These are phyloP conservation scores for Bolboschoenoplectus hybrid DNA, from an alignment of 202 grass and related monocot species.

Conservation along the genomic window DNA sequence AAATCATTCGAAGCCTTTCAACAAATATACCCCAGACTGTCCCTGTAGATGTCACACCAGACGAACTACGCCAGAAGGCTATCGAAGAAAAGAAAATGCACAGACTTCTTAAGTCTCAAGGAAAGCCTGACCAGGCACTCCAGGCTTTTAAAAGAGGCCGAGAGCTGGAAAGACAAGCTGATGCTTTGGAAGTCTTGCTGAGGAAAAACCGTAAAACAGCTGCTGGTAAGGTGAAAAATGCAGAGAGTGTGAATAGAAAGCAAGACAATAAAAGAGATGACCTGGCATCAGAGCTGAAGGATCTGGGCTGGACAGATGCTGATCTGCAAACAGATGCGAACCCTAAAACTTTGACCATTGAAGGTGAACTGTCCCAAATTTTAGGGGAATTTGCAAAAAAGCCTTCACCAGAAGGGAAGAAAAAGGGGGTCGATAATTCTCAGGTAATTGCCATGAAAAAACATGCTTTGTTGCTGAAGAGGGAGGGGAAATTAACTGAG, in stretches of 20 bases:
- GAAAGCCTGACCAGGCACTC: conserved; percentile 88
- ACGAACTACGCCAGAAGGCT: conserved; percentile 79
- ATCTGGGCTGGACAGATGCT: conserved; percentile 89
- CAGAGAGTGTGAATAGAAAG: conserved; percentile 44
- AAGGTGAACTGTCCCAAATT: conserved; percentile 82
- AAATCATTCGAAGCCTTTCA: conserved; percentile 50
- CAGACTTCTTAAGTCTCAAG: conserved; percentile 74
- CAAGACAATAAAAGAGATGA: conserved; percentile 55
- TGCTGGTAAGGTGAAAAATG: conserved; percentile 46
- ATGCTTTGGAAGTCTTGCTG: conserved; percentile 65
- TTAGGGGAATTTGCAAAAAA: conserved; percentile 67
- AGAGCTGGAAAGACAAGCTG: conserved; percentile 86
- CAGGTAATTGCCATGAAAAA: conserved; percentile 83
- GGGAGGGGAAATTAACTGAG: conserved; percentile 80
- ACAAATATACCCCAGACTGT: conserved; percentile 53
- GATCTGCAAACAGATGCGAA: conserved; percentile 78
- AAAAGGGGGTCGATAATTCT: conserved; percentile 60
- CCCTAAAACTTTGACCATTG: conserved; percentile 55
- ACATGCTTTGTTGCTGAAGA: conserved; percentile 74
- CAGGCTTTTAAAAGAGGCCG: conserved; percentile 84
- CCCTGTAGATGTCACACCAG: conserved; percentile 61
- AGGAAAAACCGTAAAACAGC: conserved; percentile 66
- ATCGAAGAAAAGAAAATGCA: conserved; percentile 90
- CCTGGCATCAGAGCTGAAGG: conserved; percentile 79
- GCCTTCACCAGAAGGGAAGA: conserved; percentile 51